phyloP scores from a whole-genome alignment of 352 stramenopile genomes.

The Aphanomyces cochlioides region DNA sequence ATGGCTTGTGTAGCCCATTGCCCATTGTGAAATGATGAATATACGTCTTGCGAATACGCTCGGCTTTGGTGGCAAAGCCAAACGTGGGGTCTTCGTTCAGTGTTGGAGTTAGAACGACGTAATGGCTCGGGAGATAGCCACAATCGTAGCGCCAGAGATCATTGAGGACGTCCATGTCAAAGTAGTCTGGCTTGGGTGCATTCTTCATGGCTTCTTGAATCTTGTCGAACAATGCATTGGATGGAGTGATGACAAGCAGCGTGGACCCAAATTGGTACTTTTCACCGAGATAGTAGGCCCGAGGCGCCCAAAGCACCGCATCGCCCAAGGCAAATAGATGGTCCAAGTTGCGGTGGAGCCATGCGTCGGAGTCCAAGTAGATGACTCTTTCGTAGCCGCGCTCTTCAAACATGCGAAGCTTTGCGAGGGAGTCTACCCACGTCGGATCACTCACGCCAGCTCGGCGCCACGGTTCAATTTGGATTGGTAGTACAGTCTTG shows the following conservation, averaged over 20 bases:
- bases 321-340: constrained; percentile 33
- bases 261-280: constrained; percentile 1
- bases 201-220: not conserved
- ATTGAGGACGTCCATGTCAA: constrained; percentile 28
- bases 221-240: not conserved
- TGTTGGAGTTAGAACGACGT: constrained; percentile 5
- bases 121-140: constrained; percentile 21
- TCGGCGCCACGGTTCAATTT: constrained; percentile 26
- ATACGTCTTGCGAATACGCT: constrained; percentile 21
- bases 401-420: constrained; percentile 38
- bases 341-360: constrained; percentile 39
- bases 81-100: constrained; percentile 1
- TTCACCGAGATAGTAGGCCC: constrained; percentile 11
- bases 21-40: constrained; percentile 17
- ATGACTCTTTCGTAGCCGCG: constrained; percentile 41
- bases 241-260: constrained; percentile 15
- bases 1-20: not conserved
- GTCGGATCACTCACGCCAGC: constrained; percentile 17
- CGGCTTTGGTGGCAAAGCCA: not conserved
- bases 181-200: not conserved
- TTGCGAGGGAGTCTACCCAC: constrained; percentile 37
- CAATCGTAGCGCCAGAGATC: not conserved
- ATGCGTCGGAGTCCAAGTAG: constrained; percentile 39
- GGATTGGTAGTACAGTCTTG: constrained; percentile 19
- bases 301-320: constrained; percentile 12